Conservation (phyloP, 768 basidiomycete species). For the Obba rivulosa region DNA sequence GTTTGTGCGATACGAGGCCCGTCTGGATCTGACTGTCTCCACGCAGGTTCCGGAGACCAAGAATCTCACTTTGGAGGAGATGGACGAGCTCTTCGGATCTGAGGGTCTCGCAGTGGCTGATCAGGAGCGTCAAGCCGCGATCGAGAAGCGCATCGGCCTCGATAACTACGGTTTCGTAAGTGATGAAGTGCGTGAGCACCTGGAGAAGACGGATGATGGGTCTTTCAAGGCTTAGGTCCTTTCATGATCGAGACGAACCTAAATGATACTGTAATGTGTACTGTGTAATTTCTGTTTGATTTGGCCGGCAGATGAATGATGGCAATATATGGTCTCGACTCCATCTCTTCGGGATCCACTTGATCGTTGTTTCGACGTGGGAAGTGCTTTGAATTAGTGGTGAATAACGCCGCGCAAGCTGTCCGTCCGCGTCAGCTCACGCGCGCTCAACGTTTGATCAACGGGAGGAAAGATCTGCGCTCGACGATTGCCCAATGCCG, state of each 20-base stretch:
- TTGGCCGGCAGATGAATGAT: too few relatives aligned
- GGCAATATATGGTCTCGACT: too few relatives aligned
- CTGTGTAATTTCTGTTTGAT: too few relatives aligned
- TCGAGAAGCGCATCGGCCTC: slow-evolving; percentile 63
- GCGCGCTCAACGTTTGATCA: too few relatives aligned
- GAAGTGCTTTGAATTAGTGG: too few relatives aligned
- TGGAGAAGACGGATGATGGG: slow-evolving; percentile 3
- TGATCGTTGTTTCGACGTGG: too few relatives aligned
- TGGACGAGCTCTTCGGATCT: slow-evolving; percentile 73
- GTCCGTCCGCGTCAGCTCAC: too few relatives aligned
- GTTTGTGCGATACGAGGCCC: background rate
- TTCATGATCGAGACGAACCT: background rate
- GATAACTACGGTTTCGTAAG: slow-evolving; percentile 23
- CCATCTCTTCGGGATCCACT: too few relatives aligned
- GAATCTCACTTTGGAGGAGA: slow-evolving; percentile 68
- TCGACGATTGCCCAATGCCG: too few relatives aligned
- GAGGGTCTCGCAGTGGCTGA: slow-evolving; percentile 54
- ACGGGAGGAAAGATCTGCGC: too few relatives aligned
- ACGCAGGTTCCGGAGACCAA: slow-evolving; percentile 69
- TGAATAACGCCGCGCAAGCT: too few relatives aligned
- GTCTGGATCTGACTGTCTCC: background rate
- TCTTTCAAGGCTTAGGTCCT: slow-evolving; percentile 1
- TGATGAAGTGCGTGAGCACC: background rate
- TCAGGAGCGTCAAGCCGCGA: slow-evolving; percentile 39
- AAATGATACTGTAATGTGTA: too few relatives aligned